These are phyloP conservation scores for Aureobasidium sp. DNA, from an alignment of 2,329 filamentous ascomycete species.

Conservation along the genomic window DNA sequence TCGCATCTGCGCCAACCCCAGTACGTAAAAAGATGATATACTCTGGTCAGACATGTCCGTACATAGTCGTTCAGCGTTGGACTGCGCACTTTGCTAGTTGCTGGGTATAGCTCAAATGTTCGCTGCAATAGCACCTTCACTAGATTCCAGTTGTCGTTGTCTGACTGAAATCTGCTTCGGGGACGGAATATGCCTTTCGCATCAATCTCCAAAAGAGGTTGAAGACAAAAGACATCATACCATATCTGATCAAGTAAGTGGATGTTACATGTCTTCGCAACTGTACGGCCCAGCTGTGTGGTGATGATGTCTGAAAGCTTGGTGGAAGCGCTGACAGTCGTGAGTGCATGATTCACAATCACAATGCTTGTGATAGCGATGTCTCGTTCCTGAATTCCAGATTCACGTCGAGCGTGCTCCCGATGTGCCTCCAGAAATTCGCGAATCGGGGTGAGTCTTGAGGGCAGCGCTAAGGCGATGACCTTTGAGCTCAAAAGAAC, in stretches of 20 bases:
- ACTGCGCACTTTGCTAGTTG: slow-evolving; percentile 33
- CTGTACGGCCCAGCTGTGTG: neutral
- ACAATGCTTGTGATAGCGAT: slow-evolving; percentile 41
- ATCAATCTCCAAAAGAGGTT: slow-evolving; percentile 50
- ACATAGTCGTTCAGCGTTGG: slow-evolving; percentile 50
- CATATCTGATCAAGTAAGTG: slow-evolving; percentile 32
- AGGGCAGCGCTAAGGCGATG: slow-evolving; percentile 3
- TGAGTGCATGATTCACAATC: slow-evolving; percentile 39
- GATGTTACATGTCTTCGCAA: slow-evolving; percentile 21
- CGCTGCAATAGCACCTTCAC: slow-evolving; percentile 41
- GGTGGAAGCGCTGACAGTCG: neutral
- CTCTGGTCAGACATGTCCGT: slow-evolving; percentile 45
- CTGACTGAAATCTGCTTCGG: slow-evolving; percentile 34
- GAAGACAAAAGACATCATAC: slow-evolving; percentile 43
- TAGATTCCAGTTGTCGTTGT: slow-evolving; percentile 44
- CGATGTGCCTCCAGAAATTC: slow-evolving; percentile 41
- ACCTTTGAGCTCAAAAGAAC: neutral
- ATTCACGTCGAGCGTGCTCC: slow-evolving; percentile 35
- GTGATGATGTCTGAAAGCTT: slow-evolving; percentile 8
- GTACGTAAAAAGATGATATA: slow-evolving; percentile 44
- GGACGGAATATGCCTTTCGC: slow-evolving; percentile 38
- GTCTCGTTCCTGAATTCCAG: slow-evolving; percentile 41
- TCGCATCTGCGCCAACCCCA: slow-evolving; percentile 56
- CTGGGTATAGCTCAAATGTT: slow-evolving; percentile 41
- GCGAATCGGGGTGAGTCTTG: slow-evolving; percentile 28